Evolutionary conservation across 306 rosid species (phyloP), one percentile per base, ranked within the genome.

Genomic region (Quercus glauca): DNA sequence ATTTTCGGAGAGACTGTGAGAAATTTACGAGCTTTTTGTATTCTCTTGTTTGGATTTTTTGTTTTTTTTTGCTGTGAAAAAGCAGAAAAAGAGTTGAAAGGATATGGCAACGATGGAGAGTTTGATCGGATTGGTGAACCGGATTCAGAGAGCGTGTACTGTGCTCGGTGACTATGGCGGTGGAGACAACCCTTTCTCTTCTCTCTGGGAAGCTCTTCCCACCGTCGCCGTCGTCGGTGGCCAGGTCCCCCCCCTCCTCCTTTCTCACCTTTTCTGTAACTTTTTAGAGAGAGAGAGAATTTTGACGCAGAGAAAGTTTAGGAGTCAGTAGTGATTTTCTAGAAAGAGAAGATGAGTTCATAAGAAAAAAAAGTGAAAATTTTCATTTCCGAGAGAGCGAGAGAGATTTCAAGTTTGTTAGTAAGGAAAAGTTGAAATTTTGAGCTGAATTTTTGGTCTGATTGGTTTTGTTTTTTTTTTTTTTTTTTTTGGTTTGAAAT

Each of bases 141-240:
- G 99, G 71, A 95, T 95, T 37, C 99, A 95, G 85, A 85, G 93
- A 45, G 98, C 97, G 14, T 95, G 99, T 84, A 95, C 99, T 56
- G 85, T 81, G 49, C 98, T 95, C 29, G 99, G 98, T 3, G 99
- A 95, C 87, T 91, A 95, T 82, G 98, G 98, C 23, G 99, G 90
- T 3, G 84, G 71, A 5, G 92, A 88, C 5, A 85, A 53, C 77
- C 3, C 90, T n/a, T 91, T 94, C 82, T 83, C 91, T 75, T 94
- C 99, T 71, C 90, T 95, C 1, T 95, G 99, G 99, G 99, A 95
- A 85, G 90, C 97, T 76, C 93, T 95, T 20, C 99, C 99, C 23
- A 84, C 98, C 5, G 98, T 95, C 49, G 98, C 98, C 71, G 99
- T 95, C 53, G 97, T 95, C 64, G 98, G 99, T 7, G 99, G 99